Percentiles rank a stretch among this genome's conserved stretches.
Evolutionary conservation across 2,329 filamentous ascomycete genomes (phyloP).

Genomic region (Colletotrichum sp.): DNA sequence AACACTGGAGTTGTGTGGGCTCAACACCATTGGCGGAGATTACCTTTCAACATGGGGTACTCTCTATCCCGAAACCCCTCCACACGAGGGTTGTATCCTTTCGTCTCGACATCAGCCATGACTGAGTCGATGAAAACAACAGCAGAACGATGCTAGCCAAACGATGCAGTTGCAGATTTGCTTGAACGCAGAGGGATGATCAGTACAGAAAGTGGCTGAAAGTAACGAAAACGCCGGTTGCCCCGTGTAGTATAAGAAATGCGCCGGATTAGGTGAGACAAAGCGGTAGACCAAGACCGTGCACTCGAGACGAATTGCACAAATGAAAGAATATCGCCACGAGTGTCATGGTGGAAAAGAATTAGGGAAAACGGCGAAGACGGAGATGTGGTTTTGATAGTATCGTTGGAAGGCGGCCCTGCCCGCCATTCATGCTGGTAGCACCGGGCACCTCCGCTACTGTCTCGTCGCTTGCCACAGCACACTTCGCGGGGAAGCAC

Average conservation of each 20-base stretch:
- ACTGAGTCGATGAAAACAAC: not conserved
- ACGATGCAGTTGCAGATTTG: not conserved
- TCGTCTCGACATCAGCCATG: not conserved
- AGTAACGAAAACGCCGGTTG: not conserved
- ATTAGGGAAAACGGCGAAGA: not conserved
- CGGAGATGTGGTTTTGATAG: not conserved
- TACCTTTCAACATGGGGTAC: slow-evolving; percentile 74
- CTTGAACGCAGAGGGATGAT: not conserved
- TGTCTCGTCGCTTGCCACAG: slow-evolving; percentile 6
- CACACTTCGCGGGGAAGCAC: not conserved
- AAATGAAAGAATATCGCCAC: not conserved
- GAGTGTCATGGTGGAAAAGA: not conserved
- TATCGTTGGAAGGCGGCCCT: slow-evolving; percentile 1
- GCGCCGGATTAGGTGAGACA: slow-evolving; percentile 7
- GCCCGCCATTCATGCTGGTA: slow-evolving; percentile 5
- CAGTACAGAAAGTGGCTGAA: not conserved
- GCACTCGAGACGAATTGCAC: not conserved
- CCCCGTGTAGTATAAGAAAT: not conserved
- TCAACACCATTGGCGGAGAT: not conserved
- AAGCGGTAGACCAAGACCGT: not conserved
- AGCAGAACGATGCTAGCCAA: not conserved
- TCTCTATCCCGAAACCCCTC: slow-evolving; percentile 63
- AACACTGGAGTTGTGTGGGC: not conserved
- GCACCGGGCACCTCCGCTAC: slow-evolving; percentile 14
- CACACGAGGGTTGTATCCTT: slow-evolving; percentile 61